Percentiles rank a stretch among this genome's conserved stretches.
These are phyloP conservation scores for Kazachstania sp. DNA, from an alignment of 1,139 yeast genomes.

Conservation along the genomic window DNA sequence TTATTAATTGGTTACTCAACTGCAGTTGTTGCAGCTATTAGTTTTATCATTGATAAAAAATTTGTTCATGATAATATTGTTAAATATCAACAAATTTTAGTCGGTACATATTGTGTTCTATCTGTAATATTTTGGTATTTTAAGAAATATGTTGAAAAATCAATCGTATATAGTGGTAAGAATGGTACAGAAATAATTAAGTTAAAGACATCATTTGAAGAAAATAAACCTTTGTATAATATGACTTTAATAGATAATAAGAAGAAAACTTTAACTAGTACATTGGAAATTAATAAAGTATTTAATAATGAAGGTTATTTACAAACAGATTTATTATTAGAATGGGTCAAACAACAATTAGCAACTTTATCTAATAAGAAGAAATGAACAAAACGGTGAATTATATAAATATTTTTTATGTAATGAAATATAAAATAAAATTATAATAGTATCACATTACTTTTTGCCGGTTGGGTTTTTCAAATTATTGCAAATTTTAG, in stretches of 20 bases:
- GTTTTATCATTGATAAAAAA: slow-evolving; percentile 62
- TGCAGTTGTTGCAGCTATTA: slow-evolving; percentile 55
- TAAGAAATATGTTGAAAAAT: slow-evolving; percentile 42
- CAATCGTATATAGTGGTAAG: slow-evolving; percentile 56
- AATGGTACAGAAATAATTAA: slow-evolving; percentile 10
- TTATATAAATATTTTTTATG: not conserved
- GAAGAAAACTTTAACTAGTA: slow-evolving; percentile 8
- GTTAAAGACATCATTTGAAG: slow-evolving; percentile 17
- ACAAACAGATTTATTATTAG: slow-evolving; percentile 21
- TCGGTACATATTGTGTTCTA: slow-evolving; percentile 43
- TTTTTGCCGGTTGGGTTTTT: no score
- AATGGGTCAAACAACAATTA: slow-evolving; percentile 25
- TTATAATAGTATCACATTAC: no score
- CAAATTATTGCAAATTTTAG: no score
- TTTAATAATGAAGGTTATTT: slow-evolving; percentile 27
- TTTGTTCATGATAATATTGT: slow-evolving; percentile 38
- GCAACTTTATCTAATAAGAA: slow-evolving; percentile 15
- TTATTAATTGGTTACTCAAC: slow-evolving; percentile 62
- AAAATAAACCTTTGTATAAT: slow-evolving; percentile 17
- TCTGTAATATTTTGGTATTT: slow-evolving; percentile 44
- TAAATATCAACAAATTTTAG: slow-evolving; percentile 37
- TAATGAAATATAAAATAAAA: no score
- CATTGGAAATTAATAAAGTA: slow-evolving; percentile 23
- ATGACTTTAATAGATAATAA: slow-evolving; percentile 11
- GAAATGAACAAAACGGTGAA: not conserved